These are phyloP conservation scores for Plantago major DNA, from an alignment of 257 asterid genomes.

Conservation along the genomic window DNA sequence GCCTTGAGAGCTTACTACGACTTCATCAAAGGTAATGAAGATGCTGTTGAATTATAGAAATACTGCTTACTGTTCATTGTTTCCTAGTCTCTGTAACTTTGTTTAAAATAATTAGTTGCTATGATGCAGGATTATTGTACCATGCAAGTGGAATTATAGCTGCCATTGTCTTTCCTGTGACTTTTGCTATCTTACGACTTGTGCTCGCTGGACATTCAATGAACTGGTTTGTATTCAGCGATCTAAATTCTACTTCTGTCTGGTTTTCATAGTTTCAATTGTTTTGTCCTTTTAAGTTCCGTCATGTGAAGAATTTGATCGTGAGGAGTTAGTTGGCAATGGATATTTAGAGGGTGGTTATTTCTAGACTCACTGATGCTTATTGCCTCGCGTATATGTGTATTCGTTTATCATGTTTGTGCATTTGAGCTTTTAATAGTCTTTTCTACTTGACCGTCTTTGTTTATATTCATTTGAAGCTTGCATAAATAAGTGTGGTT, in stretches of 20 bases:
- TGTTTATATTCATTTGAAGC: background rate
- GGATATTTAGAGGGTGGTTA: background rate
- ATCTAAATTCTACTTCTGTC: conserved; percentile 19
- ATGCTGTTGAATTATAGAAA: conserved; percentile 19
- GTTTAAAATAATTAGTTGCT: conserved; percentile 20
- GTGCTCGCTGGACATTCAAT: conserved; percentile 65
- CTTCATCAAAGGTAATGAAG: conserved; percentile 63
- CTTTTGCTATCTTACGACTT: conserved; percentile 63
- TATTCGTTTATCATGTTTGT: background rate
- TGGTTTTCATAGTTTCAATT: conserved; percentile 10
- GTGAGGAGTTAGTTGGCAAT: background rate
- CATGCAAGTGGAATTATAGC: conserved; percentile 69
- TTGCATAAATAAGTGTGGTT: background rate
- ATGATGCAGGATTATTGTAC: conserved; percentile 58
- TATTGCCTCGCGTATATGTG: background rate
- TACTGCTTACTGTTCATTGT: conserved; percentile 9
- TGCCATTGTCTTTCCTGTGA: conserved; percentile 62
- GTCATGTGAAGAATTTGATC: background rate
- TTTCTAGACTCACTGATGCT: background rate
- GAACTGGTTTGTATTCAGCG: conserved; percentile 63
- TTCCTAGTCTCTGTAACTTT: conserved; percentile 10
- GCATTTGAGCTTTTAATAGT: background rate
- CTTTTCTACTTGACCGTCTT: background rate
- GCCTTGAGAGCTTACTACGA: conserved; percentile 48
- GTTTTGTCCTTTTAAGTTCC: conserved; percentile 4